Conservation (phyloP, 2,329 filamentous ascomycete species). For the Scolecobasidium constrictum region DNA sequence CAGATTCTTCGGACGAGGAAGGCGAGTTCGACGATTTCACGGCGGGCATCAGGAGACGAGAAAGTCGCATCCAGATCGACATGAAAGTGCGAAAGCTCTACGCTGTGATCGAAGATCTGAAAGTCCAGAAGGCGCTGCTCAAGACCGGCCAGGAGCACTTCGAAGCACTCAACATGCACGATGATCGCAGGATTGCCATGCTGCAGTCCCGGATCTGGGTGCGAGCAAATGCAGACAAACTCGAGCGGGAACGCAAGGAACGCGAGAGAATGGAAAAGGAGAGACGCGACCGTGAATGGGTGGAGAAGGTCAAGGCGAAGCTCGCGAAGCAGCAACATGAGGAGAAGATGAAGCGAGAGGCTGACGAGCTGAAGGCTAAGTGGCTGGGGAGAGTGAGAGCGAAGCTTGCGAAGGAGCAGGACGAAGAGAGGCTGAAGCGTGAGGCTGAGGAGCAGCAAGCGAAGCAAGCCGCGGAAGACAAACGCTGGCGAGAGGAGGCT, state of each 20-base stretch:
- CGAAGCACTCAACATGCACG: slow-evolving; percentile 10
- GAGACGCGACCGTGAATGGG: no score
- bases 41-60: no score
- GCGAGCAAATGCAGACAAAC: slow-evolving; percentile 8
- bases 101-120: slow-evolving; percentile 13
- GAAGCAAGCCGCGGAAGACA: slow-evolving; percentile 7
- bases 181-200: slow-evolving; percentile 11
- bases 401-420: slow-evolving; percentile 11
- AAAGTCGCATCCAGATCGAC: slow-evolving; percentile 18
- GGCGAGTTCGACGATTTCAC: slow-evolving; percentile 18
- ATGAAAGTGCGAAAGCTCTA: slow-evolving; percentile 18
- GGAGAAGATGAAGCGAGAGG: no score
- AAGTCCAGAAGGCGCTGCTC: slow-evolving; percentile 10
- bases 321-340: no score
- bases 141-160: slow-evolving; percentile 10
- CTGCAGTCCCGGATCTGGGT: slow-evolving; percentile 4
- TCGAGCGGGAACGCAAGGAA: no score
- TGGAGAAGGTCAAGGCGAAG: no score
- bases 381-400: slow-evolving; percentile 9
- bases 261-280: no score
- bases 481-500: slow-evolving; percentile 10
- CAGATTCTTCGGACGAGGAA: slow-evolving; percentile 18
- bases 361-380: no score
- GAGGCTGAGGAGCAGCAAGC: slow-evolving; percentile 8
- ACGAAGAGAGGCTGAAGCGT: slow-evolving; percentile 11